Evolutionary conservation across 495 filamentous ascomycete genomes (phyloP), one percentile per base, ranked within the genome.

Genomic region (Chaetomidium leptoderma): DNA sequence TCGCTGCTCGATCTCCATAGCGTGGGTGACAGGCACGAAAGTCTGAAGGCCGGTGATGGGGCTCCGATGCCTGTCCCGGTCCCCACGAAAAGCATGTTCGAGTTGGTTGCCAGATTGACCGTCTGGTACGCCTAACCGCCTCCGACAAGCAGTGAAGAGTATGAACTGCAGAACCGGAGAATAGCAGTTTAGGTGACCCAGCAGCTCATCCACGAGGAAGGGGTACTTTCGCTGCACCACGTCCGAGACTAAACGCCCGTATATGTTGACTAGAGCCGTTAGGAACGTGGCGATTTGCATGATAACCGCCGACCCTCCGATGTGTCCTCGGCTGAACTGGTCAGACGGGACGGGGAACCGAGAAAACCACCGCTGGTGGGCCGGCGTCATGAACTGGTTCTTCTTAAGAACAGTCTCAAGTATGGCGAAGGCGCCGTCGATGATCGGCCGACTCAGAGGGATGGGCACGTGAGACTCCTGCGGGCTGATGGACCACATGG

Each of bases 171-270:
- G 58, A 3, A 77, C 71, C 0, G 78, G 72, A 0, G 87, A 89
- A 11, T 65, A 68, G 21, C 87, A 70, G 2, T 65, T 58, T n/a
- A 89, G 73, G 16, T 53, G 44, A 4, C 49, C 57, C 21, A 78
- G 60, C 1, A 90, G 68, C 65, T 91, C 87, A 40, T 78, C 75
- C 33, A 86, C 76, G 7, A 87, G 66, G 10, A 82, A 81, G 21
- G 87, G 87, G 64, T 80, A 86, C 23, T 50, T 39, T 36, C 70
- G 62, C 1, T 16, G 21, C 24, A 45, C 6, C 0, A 55, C 32
- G 10, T 11, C 19, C 2, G 19, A 23, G 7, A 40, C 30, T 2
- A 71, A 45, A 1, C 0, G 0, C 0, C 13, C 7, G 65, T 67
- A 64, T 66, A 65, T 50, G 49, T 66, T 11, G 9, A 59, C 51